Evolutionary conservation across 129 eudicot genomes (phyloP), one percentile per base, ranked within the genome.

Genomic region (Pseudognaphalium luteoalbum): DNA sequence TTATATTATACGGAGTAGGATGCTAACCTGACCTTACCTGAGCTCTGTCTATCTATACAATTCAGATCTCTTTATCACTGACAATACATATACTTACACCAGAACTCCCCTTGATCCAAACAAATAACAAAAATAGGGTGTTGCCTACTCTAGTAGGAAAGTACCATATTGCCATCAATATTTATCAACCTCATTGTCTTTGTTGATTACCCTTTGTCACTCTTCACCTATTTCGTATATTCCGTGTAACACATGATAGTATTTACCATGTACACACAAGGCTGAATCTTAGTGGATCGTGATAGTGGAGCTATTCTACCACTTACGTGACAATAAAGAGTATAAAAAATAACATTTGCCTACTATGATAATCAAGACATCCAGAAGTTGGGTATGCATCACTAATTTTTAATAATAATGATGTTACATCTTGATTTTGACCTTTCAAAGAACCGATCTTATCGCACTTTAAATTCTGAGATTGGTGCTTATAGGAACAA

Each of bases 351-450:
- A 79, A 64, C 73, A 51, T 72, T 28, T 79, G 57, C 73, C 47
- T 35, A 76, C 68, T 33, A 25, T 44, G 50, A 75, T 35, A 47
- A 64, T 64, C 79, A n/a, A 64, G 63, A 64, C 34, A 64, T 64
- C 69, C 22, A 32, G 20, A 76, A 76, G 79, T 66, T 76, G 57
- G 66, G 73, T 76, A 54, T 17, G 47, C 75, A 64, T 64, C 77
- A 16, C 73, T 47, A 51, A 76, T 34, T 51, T n/a, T n/a, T 60
- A 63, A 71, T 79, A 47, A 47, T 25, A 79, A 64, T 65, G 83
- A 79, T 72, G 83, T 37, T 35, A 71, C 82, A 61, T 47, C 47
- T 25, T 78, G 82, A 78, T 71, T 78, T 71, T 25, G 78, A 79
- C 78, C 22, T 68, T 63, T 63, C 73, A 64, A 71, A 72, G 67